Evolutionary conservation across 495 filamentous ascomycete genomes (phyloP).

Genomic region (Cairneyella variabilis): DNA sequence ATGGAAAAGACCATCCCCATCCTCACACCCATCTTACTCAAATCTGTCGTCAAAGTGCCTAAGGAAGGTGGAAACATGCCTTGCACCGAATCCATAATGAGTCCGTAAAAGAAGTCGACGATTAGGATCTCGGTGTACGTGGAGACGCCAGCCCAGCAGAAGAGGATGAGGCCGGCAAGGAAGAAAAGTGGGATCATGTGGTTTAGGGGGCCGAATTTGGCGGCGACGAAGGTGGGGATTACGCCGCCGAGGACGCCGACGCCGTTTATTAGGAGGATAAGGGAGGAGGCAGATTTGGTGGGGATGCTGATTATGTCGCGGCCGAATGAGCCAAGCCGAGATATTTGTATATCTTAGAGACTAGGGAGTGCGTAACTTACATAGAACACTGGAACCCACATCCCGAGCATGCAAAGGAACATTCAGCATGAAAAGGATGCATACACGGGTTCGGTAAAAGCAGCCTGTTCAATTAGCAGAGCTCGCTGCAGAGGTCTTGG

Average conservation of each 20-base stretch:
- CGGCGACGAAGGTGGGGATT: slow-evolving; percentile 53
- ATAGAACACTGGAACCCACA: slow-evolving; percentile 39
- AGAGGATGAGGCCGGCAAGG: slow-evolving; percentile 47
- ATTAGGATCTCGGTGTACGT: slow-evolving; percentile 44
- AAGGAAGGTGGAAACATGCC: slow-evolving; percentile 59
- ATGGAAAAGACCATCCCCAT: slow-evolving; percentile 74
- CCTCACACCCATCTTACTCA: slow-evolving; percentile 63
- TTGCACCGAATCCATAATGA: slow-evolving; percentile 62
- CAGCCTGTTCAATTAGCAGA: slow-evolving; percentile 58
- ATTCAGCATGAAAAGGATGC: slow-evolving; percentile 60
- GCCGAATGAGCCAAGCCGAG: slow-evolving; percentile 14
- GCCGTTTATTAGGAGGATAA: slow-evolving; percentile 68
- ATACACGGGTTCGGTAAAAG: slow-evolving; percentile 64
- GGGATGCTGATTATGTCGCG: slow-evolving; percentile 4
- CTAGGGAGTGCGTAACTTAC: slow-evolving; percentile 33
- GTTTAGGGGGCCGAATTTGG: slow-evolving; percentile 60
- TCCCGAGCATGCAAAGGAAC: slow-evolving; percentile 29
- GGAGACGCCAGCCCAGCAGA: slow-evolving; percentile 55
- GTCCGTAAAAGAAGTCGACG: slow-evolving; percentile 58
- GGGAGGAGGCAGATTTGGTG: slow-evolving; percentile 42
- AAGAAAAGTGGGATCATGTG: slow-evolving; percentile 52
- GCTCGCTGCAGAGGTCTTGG: slow-evolving; percentile 40
- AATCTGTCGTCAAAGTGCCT: slow-evolving; percentile 56
- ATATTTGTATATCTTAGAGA: not conserved
- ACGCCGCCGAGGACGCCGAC: slow-evolving; percentile 57